Evolutionary conservation across 164 flowering plant genomes (phyloP), one percentile per base, ranked within the genome.

Genomic region (Hamamelis virginiana): DNA sequence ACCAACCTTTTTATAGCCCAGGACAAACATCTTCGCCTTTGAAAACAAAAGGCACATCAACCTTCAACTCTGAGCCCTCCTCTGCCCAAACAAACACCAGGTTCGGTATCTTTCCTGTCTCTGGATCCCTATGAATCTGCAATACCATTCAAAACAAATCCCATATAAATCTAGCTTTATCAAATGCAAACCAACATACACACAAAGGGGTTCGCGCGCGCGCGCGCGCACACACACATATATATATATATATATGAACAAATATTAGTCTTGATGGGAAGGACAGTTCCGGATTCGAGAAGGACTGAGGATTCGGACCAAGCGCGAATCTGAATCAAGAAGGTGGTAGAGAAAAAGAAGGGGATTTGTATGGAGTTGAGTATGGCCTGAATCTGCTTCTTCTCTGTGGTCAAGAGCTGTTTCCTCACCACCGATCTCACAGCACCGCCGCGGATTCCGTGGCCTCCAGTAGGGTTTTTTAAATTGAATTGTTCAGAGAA

Each of bases 11-110:
- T 75, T 81, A 71, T 19, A 95, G 75, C n/a, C 97, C 98, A 55
- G 90, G 91, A 60, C 89, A 87, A 26, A 66, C 64, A 23, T 92
- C 94, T 69, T 80, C 86, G 45, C 98, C 98, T 78, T 85, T 92
- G 74, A 88, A 83, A 61, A 89, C 92, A 64, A 92, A 59, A 0
- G 97, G 97, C 66, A 95, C 90, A 72, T 89, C 86, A 59, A 94
- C 91, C 63, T 76, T 83, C 80, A 92, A 64, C 26, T 83, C 72
- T 0, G 85, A 68, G 22, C 88, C 89, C 0, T 84, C 85, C 38
- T 92, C 89, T 3, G 95, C 97, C 98, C 98, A 92, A 9, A 78
- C 89, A 65, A 94, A 84, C 62, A 89, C 97, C 82, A 94, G 67
- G 68, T 94, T 94, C 80, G 88, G 58, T 50, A 94, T 69, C 47